Evolutionary conservation across 2,329 filamentous ascomycete genomes (phyloP), one percentile per base, ranked within the genome.

Genomic region (Aspergillus uvarum): DNA sequence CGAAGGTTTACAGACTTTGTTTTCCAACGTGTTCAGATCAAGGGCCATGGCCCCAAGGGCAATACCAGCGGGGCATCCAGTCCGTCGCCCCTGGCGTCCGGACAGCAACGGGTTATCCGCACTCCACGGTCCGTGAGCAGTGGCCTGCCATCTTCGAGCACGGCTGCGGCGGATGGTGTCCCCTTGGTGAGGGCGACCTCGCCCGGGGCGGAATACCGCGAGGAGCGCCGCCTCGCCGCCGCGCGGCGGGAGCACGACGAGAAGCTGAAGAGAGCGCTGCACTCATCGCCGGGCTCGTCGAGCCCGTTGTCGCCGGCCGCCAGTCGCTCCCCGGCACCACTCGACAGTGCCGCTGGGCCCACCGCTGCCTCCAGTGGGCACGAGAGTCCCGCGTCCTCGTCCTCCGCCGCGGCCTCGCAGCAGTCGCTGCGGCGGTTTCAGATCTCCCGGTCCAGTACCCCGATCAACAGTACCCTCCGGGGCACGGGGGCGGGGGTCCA

Each of bases 1-100:
- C 74, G 78, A 52, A 76, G 79, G n/a, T 79, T 79, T 61, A 80
- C 79, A 51, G 78, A 81, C 66, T 81, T 78, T 63, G 73, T 79
- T 64, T 81, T 81, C 60, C 76, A 80, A 58, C 72, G 79, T 50
- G 72, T 81, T 50, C 70, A 71, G 29, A 63, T 69, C 55, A 66
- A 62, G 59, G 63, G 58, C 31, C 63, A 65, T 54, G 64, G 52
- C 35, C 50, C 14, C 26, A 56, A 50, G 51, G 58, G 58, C 59
- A 60, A 61, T 14, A 56, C 68, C 14, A 62, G 61, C 16, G 38
- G 16, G 3, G 8, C 38, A 44, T 12, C 38, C 16, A 19, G 6
- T 22, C 50, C 60, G 47, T 65, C 65, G 2, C 60, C 62, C 14
- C 55, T 67, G 8, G 61, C 66, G 55, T 64, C 68, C 6, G 61